Evolutionary conservation across 2,329 filamentous ascomycete genomes (phyloP).

Genomic region (Fusarium sp.): DNA sequence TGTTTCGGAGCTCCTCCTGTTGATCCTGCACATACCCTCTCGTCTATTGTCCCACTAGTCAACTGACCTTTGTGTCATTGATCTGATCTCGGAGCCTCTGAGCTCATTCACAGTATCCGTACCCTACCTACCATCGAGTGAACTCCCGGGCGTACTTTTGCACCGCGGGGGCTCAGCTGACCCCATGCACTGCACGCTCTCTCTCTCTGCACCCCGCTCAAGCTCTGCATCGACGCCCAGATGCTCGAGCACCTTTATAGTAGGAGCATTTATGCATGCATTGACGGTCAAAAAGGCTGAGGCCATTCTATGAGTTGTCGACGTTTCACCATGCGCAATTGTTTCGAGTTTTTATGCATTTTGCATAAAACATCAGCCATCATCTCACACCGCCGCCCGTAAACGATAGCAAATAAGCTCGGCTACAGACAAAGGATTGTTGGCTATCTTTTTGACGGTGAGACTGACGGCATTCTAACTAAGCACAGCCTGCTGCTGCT

Average conservation of each 20-base stretch:
- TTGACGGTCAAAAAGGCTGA: constrained; percentile 8
- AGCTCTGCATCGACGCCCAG: background rate
- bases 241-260: background rate
- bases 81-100: background rate
- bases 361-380: background rate
- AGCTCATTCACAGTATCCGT: background rate
- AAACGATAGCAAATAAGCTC: background rate
- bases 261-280: constrained; percentile 21
- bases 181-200: background rate
- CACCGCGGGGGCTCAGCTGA: background rate
- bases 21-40: background rate
- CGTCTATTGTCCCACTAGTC: background rate
- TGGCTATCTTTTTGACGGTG: background rate
- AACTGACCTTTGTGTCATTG: background rate
- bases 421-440: background rate
- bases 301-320: background rate
- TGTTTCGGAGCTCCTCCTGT: background rate
- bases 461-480: background rate
- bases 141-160: background rate
- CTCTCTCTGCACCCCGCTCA: background rate
- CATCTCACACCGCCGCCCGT: background rate
- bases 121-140: background rate
- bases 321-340: background rate
- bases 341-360: background rate
- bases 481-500: background rate